Conservation (phyloP, 1,284 basidiomycete genomes). For the Ustilago trichophora region DNA sequence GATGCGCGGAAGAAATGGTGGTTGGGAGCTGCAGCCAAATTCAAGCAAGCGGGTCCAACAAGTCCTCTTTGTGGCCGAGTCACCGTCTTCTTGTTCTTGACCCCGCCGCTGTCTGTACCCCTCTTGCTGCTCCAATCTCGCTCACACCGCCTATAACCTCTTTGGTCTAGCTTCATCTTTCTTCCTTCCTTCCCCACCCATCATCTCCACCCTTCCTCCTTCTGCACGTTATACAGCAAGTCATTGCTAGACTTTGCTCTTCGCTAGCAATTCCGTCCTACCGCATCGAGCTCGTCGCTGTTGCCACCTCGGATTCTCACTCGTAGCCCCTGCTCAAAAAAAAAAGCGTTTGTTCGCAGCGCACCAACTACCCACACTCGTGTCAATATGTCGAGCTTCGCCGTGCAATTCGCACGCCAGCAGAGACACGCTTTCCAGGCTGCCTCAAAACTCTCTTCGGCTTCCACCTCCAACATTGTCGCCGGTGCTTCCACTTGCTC, state of each 20-base stretch:
- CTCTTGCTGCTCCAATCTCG: background rate
- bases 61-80: conserved; percentile 5
- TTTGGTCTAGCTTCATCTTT: background rate
- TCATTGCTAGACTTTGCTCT: too few relatives aligned
- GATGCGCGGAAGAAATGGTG: conserved; percentile 2
- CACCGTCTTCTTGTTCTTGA: conserved; percentile 4
- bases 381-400: conserved; percentile 42
- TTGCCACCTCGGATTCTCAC: too few relatives aligned
- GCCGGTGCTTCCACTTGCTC: conserved; percentile 26
- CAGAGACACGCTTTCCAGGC: conserved; percentile 47
- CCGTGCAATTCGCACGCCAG: conserved; percentile 48
- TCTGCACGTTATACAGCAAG: too few relatives aligned
- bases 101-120: too few relatives aligned
- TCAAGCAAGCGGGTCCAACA: too few relatives aligned
- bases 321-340: too few relatives aligned
- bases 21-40: background rate
- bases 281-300: conserved; percentile 2
- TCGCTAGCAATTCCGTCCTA: background rate
- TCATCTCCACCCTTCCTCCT: background rate
- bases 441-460: conserved; percentile 28
- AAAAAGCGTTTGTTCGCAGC: conserved; percentile 8
- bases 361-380: background rate
- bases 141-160: conserved; percentile 6
- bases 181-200: background rate
- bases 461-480: conserved; percentile 26